Evolutionary conservation across 2,329 filamentous ascomycete genomes (phyloP), one percentile per base, ranked within the genome.

Genomic region (Phaeosphaeriaceae sp.): DNA sequence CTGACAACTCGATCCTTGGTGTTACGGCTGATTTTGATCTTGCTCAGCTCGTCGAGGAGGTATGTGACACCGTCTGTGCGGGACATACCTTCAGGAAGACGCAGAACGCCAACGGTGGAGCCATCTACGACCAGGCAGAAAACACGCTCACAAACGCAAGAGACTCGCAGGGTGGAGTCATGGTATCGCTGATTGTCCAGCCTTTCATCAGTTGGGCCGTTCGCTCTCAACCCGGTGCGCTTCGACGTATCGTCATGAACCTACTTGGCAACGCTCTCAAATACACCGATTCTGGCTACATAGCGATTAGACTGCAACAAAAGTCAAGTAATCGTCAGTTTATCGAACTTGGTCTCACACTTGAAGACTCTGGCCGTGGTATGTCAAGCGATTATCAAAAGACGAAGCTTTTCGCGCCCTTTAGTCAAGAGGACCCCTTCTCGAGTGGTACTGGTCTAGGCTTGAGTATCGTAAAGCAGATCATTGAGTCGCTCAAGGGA

Each of bases 51-150:
- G 65, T 82, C 0, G 84, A 86, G 67, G 84, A 86, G 61, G 84
- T 84, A 0, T 79, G 84, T 5, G 84, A 86, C 56, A 84, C 84
- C 1, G 83, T 86, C 4, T 83, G 77, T 64, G 76, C 79, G 33
- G 84, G 84, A 0, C 82, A 85, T 42, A 74, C 73, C 0, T 81
- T 81, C 63, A 76, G 70, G 13, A 69, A 71, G 50, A 63, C 66
- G 11, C 70, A 71, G 21, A 62, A 65, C 24, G 53, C 68, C 27
- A 63, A 65, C 36, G 58, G 62, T 11, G 60, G 65, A 13, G 65
- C 68, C 2, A 69, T 71, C 25, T 67, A 71, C 33, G 69, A 71
- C 42, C 67, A 68, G 42, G 64, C 66, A 21, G 67, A 66, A 19
- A 62, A 59, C 3, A 53, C 48, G 15, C 45, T 62, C 2, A 58